Evolutionary conservation across 805 yeast species (phyloP), one percentile per base, ranked within the genome.

Genomic region (Lipomyces anomalus): DNA sequence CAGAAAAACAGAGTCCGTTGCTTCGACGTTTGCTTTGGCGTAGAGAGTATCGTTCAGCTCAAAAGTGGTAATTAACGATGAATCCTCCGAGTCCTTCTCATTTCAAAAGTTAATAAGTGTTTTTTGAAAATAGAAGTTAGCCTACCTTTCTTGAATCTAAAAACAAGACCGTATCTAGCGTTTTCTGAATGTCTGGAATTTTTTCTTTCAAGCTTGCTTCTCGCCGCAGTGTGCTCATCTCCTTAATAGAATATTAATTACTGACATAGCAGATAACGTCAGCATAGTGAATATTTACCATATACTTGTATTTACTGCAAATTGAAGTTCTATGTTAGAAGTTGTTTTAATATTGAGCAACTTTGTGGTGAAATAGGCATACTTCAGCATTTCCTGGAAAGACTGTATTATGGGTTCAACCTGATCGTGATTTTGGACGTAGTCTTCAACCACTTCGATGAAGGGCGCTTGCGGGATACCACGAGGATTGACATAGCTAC

Each of bases 381-480:
- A 57, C 62, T 87, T 90, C 47, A 87, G 66, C 63, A 95, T 74
- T 59, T 86, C 92, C 67, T 90, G 96, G 63, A 89, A 81, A 56
- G 83, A 75, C 40, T 73, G 71, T 68, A 90, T 76, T 29, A 83
- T 72, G 35, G 74, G 62, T 40, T 82, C 86, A 46, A 83, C 86
- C 58, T 86, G 90, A 37, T 74, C 80, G 2, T 80, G 73, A 55
- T 74, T 72, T 59, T 79, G 82, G 52, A 88, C 75, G 56, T 80
- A 77, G 40, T 78, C 82, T 45, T 80, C 92, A 6, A 89, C 92
- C 46, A 79, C 78, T 52, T 84, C 94, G 42, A 92, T 79, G 64
- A 92, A 92, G 34, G 94, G 95, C 1, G 98, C 98, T 61, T 85
- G 84, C 4, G 98, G 98, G 46, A 92, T 92, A 3, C 98, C 98